phyloP scores from a whole-genome alignment of 768 basidiomycete genomes.

The Megacollybia marginata region DNA sequence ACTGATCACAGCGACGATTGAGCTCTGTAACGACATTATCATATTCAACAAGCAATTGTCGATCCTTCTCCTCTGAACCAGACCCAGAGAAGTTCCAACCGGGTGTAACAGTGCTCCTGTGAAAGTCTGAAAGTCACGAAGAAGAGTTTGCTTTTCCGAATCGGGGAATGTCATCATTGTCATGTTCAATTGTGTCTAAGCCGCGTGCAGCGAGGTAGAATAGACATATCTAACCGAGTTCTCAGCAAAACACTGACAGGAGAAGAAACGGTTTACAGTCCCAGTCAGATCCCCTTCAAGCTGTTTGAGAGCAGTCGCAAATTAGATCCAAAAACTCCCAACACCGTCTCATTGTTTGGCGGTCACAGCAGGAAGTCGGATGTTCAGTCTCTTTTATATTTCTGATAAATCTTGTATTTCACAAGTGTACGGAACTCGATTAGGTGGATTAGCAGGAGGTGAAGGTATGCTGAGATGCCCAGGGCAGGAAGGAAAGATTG shows the following conservation, averaged over 20 bases:
- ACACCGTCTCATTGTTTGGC: constrained; percentile 77
- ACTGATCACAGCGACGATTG: constrained; percentile 60
- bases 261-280: constrained; percentile 51
- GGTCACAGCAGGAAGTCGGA: constrained; percentile 82
- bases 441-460: constrained; percentile 70
- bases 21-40: too few species aligned
- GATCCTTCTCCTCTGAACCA: constrained; percentile 86
- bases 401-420: constrained; percentile 79
- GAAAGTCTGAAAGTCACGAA: constrained; percentile 81
- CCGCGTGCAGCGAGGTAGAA: constrained; percentile 93
- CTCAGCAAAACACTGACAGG: not conserved
- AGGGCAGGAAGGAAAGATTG: constrained; percentile 21
- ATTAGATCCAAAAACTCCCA: constrained; percentile 88
- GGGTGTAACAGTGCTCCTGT: constrained; percentile 67
- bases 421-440: constrained; percentile 76
- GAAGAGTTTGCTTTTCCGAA: constrained; percentile 74
- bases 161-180: constrained; percentile 95
- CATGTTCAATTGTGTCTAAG: constrained; percentile 95
- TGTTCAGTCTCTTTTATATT: constrained; percentile 77
- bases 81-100: constrained; percentile 83
- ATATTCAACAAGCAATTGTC: too few species aligned
- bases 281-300: constrained; percentile 91
- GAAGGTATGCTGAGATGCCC: constrained; percentile 54
- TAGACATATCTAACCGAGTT: constrained; percentile 63
- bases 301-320: constrained; percentile 91